These are phyloP conservation scores for Vigna nakashimae DNA, from an alignment of 306 rosid genomes.

Conservation along the genomic window DNA sequence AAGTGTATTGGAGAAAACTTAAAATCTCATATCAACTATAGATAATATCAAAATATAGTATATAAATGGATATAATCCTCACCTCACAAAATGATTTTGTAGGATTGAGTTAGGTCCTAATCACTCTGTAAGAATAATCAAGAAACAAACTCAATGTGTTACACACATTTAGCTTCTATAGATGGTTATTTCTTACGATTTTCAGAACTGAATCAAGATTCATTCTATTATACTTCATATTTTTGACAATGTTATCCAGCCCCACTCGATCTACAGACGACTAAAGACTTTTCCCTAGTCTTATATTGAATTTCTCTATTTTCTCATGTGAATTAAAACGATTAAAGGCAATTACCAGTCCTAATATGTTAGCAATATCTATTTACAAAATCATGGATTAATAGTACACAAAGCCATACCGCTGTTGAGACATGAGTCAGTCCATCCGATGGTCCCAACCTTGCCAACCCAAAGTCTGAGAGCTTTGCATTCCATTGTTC, in stretches of 20 bases:
- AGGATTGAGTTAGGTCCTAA: too few species aligned
- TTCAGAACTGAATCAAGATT: slow-evolving; percentile 17
- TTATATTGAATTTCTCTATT: slow-evolving; percentile 16
- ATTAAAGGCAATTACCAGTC: slow-evolving; percentile 21
- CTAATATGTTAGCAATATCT: slow-evolving; percentile 5
- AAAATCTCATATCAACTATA: too few species aligned
- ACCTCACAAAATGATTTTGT: too few species aligned
- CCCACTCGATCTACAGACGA: slow-evolving; percentile 6
- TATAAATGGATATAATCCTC: too few species aligned
- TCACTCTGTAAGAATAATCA: neutral
- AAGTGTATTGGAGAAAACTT: too few species aligned
- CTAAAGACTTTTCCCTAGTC: slow-evolving; percentile 1
- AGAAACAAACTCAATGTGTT: slow-evolving; percentile 22
- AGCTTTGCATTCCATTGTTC: slow-evolving; percentile 97
- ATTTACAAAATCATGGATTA: slow-evolving; percentile 29
- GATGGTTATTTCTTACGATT: slow-evolving; percentile 31
- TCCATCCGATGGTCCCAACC: slow-evolving; percentile 96
- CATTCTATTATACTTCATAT: neutral
- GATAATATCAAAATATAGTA: too few species aligned
- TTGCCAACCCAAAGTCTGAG: slow-evolving; percentile 95
- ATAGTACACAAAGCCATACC: slow-evolving; percentile 56
- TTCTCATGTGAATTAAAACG: slow-evolving; percentile 17
- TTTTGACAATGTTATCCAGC: slow-evolving; percentile 38
- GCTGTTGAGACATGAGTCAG: slow-evolving; percentile 97
- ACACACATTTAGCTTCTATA: neutral